A percentile compares a stretch with the other conserved stretches of the same genome.
Evolutionary conservation across 257 asterid species (phyloP).

Genomic region (Plectranthus barbatus): DNA sequence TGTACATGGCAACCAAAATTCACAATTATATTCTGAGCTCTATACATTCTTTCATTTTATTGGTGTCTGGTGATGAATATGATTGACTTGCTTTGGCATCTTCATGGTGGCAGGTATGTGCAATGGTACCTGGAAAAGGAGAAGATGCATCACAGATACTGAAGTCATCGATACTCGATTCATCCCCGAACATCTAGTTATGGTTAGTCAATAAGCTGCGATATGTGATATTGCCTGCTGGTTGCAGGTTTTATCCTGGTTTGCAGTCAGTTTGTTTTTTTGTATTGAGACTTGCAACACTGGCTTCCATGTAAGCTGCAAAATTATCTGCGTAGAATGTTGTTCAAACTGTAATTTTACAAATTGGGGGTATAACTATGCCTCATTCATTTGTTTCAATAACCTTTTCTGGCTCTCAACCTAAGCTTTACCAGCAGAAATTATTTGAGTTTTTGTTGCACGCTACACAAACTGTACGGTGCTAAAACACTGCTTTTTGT

Average conservation of each 20-base stretch:
- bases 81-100: neutral
- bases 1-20: neutral
- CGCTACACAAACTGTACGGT: no score
- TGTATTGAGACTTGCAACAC: neutral
- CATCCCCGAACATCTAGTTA: neutral
- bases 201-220: conserved; percentile 4
- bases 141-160: conserved; percentile 68
- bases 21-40: neutral
- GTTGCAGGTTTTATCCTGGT: neutral
- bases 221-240: neutral
- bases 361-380: no score
- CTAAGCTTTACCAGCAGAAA: no score
- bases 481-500: no score
- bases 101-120: conserved; percentile 43
- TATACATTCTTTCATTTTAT: no score
- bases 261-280: neutral
- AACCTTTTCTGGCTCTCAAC: neutral
- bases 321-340: neutral
- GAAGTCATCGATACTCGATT: conserved; percentile 9
- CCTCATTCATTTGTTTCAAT: neutral
- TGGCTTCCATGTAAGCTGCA: neutral
- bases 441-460: no score
- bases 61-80: no score
- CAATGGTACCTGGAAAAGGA: conserved; percentile 62
- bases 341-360: no score